Evolutionary conservation across 2,329 filamentous ascomycete genomes (phyloP).

Genomic region (Monilinia aucupariae): DNA sequence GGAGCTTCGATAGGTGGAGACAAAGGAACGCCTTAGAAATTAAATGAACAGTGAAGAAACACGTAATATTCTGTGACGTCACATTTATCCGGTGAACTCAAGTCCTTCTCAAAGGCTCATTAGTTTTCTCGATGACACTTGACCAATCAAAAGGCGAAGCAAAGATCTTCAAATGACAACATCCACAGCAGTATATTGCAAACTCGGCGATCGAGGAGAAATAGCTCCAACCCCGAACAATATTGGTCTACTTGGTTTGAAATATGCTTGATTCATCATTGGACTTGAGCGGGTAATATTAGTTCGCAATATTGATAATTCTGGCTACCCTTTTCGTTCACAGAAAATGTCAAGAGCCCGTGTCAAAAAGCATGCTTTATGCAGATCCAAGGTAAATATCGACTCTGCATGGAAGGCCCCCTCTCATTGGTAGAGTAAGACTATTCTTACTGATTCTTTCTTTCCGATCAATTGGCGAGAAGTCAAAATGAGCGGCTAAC

Average conservation of each 20-base stretch:
- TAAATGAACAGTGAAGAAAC: too few species aligned
- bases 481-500: constrained; percentile 47
- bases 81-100: neutral
- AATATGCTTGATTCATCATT: too few species aligned
- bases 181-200: neutral
- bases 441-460: constrained; percentile 55
- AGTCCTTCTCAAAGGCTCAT: neutral
- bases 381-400: neutral
- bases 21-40: too few species aligned
- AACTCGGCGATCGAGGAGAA: neutral
- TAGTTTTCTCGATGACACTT: neutral
- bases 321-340: neutral
- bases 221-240: neutral
- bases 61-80: too few species aligned
- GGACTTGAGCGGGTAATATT: neutral
- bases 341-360: too few species aligned
- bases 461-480: constrained; percentile 39
- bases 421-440: constrained; percentile 59
- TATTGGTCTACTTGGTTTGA: too few species aligned
- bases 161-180: neutral
- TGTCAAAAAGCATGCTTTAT: neutral
- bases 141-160: neutral
- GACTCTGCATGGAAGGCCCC: constrained; percentile 45
- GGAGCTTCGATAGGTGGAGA: too few species aligned
- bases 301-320: neutral